Conservation (phyloP, 163 green algal species). For the Scenedesmus sp. region DNA sequence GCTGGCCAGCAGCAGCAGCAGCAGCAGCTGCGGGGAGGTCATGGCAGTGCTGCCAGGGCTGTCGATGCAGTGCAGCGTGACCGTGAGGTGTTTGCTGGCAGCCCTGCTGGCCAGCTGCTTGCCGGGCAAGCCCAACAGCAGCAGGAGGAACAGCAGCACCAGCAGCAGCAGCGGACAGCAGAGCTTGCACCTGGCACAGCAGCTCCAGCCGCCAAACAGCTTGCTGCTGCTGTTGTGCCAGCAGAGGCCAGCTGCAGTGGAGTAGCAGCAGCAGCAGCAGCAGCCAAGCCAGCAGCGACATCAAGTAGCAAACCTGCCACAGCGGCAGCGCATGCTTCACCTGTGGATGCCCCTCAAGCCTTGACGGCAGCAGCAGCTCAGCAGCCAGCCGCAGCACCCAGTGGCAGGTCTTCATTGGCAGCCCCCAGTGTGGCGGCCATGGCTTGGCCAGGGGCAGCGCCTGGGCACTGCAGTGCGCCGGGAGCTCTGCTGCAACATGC, state of each 20-base stretch:
- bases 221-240: neutral
- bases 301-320: neutral
- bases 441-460: neutral
- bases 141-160: neutral
- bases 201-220: too few species aligned
- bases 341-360: constrained; percentile 55
- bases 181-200: neutral
- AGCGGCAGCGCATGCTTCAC: neutral
- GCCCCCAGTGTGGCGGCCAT: too few species aligned
- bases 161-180: neutral
- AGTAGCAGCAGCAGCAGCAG: neutral
- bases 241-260: neutral
- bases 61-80: too few species aligned
- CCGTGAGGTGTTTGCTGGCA: neutral
- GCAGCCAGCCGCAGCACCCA: neutral
- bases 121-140: neutral
- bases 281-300: neutral
- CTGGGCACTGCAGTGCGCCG: neutral
- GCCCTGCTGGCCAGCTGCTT: neutral
- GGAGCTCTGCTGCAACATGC: neutral
- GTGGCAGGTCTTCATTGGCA: neutral
- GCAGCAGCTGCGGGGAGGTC: neutral
- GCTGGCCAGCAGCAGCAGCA: too few species aligned
- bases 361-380: neutral
- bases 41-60: too few species aligned